Conservation (phyloP, 164 flowering plant genomes). For the Cinnamomum micranthum region DNA sequence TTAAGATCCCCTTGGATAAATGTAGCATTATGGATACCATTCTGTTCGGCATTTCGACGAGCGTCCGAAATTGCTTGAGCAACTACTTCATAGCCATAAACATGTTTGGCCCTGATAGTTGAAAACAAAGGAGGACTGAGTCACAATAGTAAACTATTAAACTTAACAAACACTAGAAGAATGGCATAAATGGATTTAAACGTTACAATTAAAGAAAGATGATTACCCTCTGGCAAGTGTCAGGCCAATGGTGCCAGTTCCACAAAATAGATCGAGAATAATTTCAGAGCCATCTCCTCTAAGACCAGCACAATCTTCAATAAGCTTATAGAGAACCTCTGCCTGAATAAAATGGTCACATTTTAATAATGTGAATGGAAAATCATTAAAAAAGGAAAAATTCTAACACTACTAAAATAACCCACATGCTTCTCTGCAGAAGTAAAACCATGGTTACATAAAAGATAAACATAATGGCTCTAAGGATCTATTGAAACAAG, state of each 20-base stretch:
- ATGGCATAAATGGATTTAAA: neutral
- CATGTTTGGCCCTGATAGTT: conserved; percentile 65
- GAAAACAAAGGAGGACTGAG: neutral
- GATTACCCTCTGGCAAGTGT: conserved; percentile 82
- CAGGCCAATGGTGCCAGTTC: conserved; percentile 96
- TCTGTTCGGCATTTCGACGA: conserved; percentile 65
- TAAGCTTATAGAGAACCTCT: conserved; percentile 79
- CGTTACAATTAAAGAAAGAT: neutral
- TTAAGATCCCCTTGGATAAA: conserved; percentile 96
- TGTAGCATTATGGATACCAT: conserved; percentile 79
- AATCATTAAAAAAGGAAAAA: neutral
- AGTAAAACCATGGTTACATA: neutral
- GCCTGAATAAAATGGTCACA: conserved; percentile 48
- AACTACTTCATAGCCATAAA: conserved; percentile 93
- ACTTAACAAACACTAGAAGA: neutral
- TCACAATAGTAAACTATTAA: neutral
- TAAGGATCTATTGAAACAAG: neutral
- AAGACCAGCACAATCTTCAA: conserved; percentile 83
- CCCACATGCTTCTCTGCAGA: neutral
- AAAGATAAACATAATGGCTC: neutral
- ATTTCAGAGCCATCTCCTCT: conserved; percentile 93
- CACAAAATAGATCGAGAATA: conserved; percentile 94
- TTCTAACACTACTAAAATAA: neutral
- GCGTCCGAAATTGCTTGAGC: conserved; percentile 90
- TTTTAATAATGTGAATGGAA: neutral